A percentile compares a stretch with the other conserved stretches of the same genome.
Evolutionary conservation across 371 early-diverging fungal species (phyloP).

Genomic region (Mortierella sp.): DNA sequence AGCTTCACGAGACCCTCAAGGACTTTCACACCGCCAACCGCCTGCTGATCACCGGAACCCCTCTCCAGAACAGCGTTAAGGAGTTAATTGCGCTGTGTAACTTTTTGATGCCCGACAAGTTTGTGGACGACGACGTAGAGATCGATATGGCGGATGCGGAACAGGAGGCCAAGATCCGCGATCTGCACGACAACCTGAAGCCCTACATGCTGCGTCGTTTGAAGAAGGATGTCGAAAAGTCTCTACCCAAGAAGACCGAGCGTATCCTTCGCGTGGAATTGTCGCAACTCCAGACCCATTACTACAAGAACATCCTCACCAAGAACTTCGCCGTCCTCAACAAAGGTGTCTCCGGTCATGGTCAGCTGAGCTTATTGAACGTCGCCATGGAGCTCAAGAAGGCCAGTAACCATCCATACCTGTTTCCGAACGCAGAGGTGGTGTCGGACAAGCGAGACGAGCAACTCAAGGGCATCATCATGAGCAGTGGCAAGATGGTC

Average conservation of each 20-base stretch:
- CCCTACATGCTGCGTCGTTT: constrained; percentile 94
- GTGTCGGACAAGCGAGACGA: constrained; percentile 75
- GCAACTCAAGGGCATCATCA: constrained; percentile 83
- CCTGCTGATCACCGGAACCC: constrained; percentile 92
- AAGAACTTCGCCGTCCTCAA: constrained; percentile 94
- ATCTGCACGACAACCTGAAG: constrained; percentile 88
- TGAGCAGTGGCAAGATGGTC: constrained; percentile 95
- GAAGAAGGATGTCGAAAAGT: constrained; percentile 98
- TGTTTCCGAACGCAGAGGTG: constrained; percentile 93
- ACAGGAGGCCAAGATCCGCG: constrained; percentile 87
- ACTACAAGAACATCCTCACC: constrained; percentile 94
- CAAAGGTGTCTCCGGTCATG: constrained; percentile 82
- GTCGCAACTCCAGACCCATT: constrained; percentile 89
- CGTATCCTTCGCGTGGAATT: constrained; percentile 95
- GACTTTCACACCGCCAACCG: constrained; percentile 85
- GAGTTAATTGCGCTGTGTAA: constrained; percentile 85
- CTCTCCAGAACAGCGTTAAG: constrained; percentile 90
- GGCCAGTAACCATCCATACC: constrained; percentile 98
- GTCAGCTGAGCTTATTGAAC: constrained; percentile 92
- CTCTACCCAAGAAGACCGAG: constrained; percentile 95
- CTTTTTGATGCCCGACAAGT: constrained; percentile 89
- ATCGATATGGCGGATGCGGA: constrained; percentile 70
- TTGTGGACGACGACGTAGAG: constrained; percentile 77
- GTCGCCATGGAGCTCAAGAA: constrained; percentile 98
- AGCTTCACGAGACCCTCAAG: constrained; percentile 86